Conservation (phyloP, 2,329 filamentous ascomycete genomes). For the Teratosphaeria zuluensis region DNA sequence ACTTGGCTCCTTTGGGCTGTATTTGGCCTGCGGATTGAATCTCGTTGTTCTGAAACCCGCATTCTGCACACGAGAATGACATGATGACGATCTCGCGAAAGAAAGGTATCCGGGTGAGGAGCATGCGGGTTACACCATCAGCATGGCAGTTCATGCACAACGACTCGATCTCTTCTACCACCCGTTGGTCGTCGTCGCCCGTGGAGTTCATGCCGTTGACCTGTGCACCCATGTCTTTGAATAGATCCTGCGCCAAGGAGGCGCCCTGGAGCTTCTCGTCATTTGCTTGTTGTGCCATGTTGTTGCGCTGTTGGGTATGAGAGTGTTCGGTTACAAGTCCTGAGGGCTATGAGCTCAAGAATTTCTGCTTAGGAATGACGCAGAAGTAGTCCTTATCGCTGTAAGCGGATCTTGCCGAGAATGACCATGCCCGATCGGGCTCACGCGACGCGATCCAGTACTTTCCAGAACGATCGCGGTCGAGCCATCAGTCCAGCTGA, state of each 20-base stretch:
- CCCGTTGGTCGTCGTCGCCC: constrained; percentile 35
- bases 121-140: constrained; percentile 66
- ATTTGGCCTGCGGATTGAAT: constrained; percentile 88
- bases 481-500: not conserved
- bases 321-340: not conserved
- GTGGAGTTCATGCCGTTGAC: constrained; percentile 31
- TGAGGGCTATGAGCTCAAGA: not conserved
- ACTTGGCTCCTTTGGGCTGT: constrained; percentile 77
- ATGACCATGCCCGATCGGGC: not conserved
- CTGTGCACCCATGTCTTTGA: constrained; percentile 43
- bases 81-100: constrained; percentile 97
- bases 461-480: not conserved
- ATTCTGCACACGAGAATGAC: constrained; percentile 90
- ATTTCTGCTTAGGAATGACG: not conserved
- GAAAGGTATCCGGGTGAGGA: constrained; percentile 88
- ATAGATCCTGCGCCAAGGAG: constrained; percentile 37
- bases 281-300: not conserved
- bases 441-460: not conserved
- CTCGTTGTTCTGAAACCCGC: constrained; percentile 82
- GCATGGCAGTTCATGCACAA: constrained; percentile 48
- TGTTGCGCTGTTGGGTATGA: not conserved
- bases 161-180: constrained; percentile 45
- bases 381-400: not conserved
- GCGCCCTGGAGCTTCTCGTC: constrained; percentile 5
- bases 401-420: not conserved